Conservation (phyloP, 2,329 filamentous ascomycete species). For the Diaporthe sp. region DNA sequence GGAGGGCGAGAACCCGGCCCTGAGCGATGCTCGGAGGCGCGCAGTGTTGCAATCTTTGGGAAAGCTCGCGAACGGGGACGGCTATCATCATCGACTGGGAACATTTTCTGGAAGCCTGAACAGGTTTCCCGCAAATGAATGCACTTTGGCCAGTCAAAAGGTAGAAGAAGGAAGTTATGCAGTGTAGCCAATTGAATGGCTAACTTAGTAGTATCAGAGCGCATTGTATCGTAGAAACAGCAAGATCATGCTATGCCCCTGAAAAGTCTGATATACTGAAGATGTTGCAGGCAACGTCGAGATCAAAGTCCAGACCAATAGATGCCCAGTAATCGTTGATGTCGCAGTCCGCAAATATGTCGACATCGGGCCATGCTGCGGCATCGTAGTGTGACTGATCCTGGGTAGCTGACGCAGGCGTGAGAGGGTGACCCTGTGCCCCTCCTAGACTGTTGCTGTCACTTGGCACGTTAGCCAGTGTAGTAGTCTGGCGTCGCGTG, state of each 20-base stretch:
- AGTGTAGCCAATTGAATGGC: too few relatives aligned
- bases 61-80: background rate
- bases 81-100: background rate
- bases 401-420: background rate
- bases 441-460: background rate
- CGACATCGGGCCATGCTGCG: conserved; percentile 1
- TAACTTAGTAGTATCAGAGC: background rate
- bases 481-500: background rate
- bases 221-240: background rate
- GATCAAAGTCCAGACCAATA: conserved; percentile 7
- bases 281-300: background rate
- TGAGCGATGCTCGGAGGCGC: background rate
- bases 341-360: conserved; percentile 12
- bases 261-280: background rate
- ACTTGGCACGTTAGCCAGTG: background rate
- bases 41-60: background rate
- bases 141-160: too few relatives aligned
- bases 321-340: conserved; percentile 9
- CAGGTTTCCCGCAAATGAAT: background rate
- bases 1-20: background rate
- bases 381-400: background rate
- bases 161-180: too few relatives aligned
- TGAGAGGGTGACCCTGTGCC: background rate
- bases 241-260: background rate
- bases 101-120: background rate